Evolutionary conservation across 768 basidiomycete species (phyloP), one percentile per base, ranked within the genome.

Genomic region (Boletus sp.): DNA sequence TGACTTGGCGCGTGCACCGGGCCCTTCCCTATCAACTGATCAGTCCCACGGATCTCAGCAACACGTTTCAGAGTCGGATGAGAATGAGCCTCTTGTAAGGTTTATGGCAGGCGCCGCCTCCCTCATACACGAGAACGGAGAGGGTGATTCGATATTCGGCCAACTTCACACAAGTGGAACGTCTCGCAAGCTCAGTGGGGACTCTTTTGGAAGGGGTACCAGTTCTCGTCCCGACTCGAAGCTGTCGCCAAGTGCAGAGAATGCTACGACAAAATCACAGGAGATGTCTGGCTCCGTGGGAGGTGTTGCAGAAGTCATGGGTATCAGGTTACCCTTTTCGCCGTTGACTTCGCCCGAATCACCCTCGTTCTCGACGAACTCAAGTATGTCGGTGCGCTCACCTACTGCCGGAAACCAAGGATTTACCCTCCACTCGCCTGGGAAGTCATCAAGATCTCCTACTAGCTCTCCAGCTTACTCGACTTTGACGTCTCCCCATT

Each of bases 221-320:
- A 53, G 65, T 44, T 74, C 74, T 19, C 70, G 74, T 10, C 70
- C 75, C 14, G 75, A 75, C 44, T 77, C 77, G n/a, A 75, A 72
- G 53, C 58, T 73, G 38, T 68, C 70, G 5, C 69, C 71, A 6
- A 68, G 48, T 10, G 30, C 51, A 37, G 71, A 70, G 21, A 67
- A 51, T 48, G 17, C 32, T 14, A 41, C 33, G 4, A 42, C 47
- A 49, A 70, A 61, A 38, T 57, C 60, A 45, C 60, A 58, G 13
- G 70, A 71, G 47, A 49, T 27, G 11, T 52, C 56, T 23, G 48
- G 45, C 23, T 53, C 53, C 25, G 34, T 43, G 50, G 60, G 54
- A 35, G 50, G 56, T 34, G 50, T 46, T 32, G 59, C 52, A 21
- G 69, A 70, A 55, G 38, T 71, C 34, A 69, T 68, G 50, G 69